Evolutionary conservation across 2,329 filamentous ascomycete species (phyloP), one percentile per base, ranked within the genome.

Genomic region (Paecilomyces niveus): DNA sequence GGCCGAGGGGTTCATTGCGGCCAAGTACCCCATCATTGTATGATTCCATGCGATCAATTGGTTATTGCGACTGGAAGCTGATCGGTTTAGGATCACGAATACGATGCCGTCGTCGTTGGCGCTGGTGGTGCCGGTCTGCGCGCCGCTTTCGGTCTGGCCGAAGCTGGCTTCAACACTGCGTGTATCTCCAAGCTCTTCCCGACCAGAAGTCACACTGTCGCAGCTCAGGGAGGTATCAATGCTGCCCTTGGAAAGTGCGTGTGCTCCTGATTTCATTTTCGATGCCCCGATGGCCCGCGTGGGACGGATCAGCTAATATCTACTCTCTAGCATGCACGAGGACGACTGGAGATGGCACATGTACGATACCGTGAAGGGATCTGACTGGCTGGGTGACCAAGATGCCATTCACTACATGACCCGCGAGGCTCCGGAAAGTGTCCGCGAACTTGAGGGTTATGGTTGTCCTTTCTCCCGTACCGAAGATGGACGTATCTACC

Each of bases 301-400:
- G 21, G 39, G 26, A 56, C 45, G 31, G 32, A 45, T 6, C 53
- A 56, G 58, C 65, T 68, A 66, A 68, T 57, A 22, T 22, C 32
- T 50, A 35, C 15, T 51, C 26, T 58, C 64, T 59, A 96, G 96
- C 81, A 97, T 97, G 92, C 92, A 96, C 83, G 86, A 93, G 81
- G 92, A 97, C 72, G 92, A 97, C 80, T 97, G 92, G 92, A 87
- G 92, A 82, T 97, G 92, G 92, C 92, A 97, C 80, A 97, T 97
- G 92, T 97, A 97, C 82, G 92, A 97, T 77, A 97, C 92, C 51
- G 92, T 97, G 74, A 97, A 97, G 83, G 92, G 92, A 65, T 96
- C 90, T 65, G 92, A 97, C 82, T 97, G 92, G 92, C 85, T 97
- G 55, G 92, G 92, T 76, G 92, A 97, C 77, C 92, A 97, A 79